Evolutionary conservation across 2,329 filamentous ascomycete genomes (phyloP), one percentile per base, ranked within the genome.

Genomic region (Cladobotryum protrusum): DNA sequence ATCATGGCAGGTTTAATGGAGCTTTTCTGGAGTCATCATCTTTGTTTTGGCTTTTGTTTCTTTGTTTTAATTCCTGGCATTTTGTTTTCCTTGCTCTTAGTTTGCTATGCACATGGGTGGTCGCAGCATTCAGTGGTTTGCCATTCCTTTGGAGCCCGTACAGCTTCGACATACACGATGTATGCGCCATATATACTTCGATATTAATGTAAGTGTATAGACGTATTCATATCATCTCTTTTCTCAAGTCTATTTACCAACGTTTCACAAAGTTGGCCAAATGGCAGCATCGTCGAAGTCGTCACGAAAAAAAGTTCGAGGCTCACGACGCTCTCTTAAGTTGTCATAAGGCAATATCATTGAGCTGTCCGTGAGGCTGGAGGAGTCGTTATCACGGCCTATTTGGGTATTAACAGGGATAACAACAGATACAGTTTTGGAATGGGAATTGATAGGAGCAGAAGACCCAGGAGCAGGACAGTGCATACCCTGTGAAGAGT

Each of bases 211-310:
- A 37, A 46, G 40, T 48, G 47, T 36, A 49, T 50, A 32, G 34
- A 35, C 45, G 24, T 39, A 17, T 34, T 36, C 39, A 37, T 12
- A 40, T 29, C 34, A 24, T 32, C 32, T 19, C 39, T 20, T 33
- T 33, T 33, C 8, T 18, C 20, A 19, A 44, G n/a, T 33, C 24
- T 44, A 19, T 43, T 43, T 29, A 43, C 41, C 41, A 32, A 43
- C 12, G 24, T 32, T 41, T 45, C 41, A 41, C 17, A 41, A 41
- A 41, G 37, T 19, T 41, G 37, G 37, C 15, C 49, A 46, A 47
- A 51, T 33, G 49, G 53, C 35, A 41, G 45, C 49, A 45, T 54
- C 43, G 49, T 24, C 54, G 56, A 34, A 43, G 43, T 42, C 53
- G 54, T 29, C 7, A 9, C 24, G 24, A 29, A 29, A 8, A 29